Base-by-base conservation (phyloP, 495 filamentous ascomycete genomes). In the Trichoderma reesei region DNA sequence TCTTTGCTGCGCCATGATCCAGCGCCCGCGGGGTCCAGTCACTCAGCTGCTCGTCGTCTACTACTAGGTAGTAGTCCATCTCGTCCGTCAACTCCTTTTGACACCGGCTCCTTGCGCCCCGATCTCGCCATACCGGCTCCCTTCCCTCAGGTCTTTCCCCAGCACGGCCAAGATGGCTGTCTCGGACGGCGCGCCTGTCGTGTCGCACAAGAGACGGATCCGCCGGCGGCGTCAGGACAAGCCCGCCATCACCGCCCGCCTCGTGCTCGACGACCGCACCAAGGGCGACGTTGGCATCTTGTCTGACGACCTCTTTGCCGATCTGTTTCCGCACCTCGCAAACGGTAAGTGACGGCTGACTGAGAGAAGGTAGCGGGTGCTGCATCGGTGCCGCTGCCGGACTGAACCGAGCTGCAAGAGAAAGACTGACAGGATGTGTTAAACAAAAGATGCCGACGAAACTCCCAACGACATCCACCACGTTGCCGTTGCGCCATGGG, bases 221-320 rank as follows among this genome's bases (percentile, higher is more conserved):
- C 75, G 83, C 64, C 75, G 82, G 66, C 78, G 86, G 63, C 76
- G 82, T 56, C 80, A 82, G 61, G 81, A 85, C 69, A 85, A 83
- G 68, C 71, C 80, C 2, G 72, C 82, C 56, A 71, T 82, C 63
- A 70, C 80, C 63, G 81, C 82, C 65, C 75, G 80, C 54, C 72
- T 85, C 36, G 77, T 98, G n/a, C 80, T 93, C 41, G 90, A 96
- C 69, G 86, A 89, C 70, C 88, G 92, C 74, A 78, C 96, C 68
- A 90, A 87, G 76, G 90, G 89, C n/a, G 90, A 95, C 66, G 83
- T 91, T 38, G 94, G 90, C 59, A 84, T 94, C 54, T 71, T 98
- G 61, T 95, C 92, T 18, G 88, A 92, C 68, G 90, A 96, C 72
- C 80, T 98, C 41, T 91, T 89, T 65, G 79, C 80, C 37, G 88